These are phyloP conservation scores for Colletotrichum australisinense DNA, from an alignment of 2,329 filamentous ascomycete genomes.

Conservation along the genomic window DNA sequence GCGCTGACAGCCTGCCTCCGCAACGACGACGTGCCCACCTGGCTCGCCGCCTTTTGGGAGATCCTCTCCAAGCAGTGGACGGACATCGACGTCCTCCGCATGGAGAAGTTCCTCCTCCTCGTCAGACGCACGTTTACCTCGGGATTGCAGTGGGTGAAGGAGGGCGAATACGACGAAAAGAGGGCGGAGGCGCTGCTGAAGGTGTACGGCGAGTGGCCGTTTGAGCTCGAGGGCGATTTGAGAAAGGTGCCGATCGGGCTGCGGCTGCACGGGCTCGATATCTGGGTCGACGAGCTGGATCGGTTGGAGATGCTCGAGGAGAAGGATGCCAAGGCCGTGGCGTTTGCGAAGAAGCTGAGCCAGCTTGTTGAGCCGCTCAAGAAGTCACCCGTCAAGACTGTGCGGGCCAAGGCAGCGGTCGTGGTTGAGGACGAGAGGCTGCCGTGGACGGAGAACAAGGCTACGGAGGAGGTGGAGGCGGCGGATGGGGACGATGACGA, in stretches of 20 bases:
- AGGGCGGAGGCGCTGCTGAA: slow-evolving; percentile 46
- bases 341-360: slow-evolving; percentile 65
- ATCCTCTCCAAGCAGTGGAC: slow-evolving; percentile 78
- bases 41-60: slow-evolving; percentile 56
- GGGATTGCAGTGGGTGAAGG: slow-evolving; percentile 66
- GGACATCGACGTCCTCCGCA: slow-evolving; percentile 77
- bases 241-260: slow-evolving; percentile 82
- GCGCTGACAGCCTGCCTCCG: slow-evolving; percentile 57
- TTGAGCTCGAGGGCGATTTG: slow-evolving; percentile 52
- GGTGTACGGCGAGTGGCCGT: slow-evolving; percentile 53
- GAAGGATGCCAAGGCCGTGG: slow-evolving; percentile 49
- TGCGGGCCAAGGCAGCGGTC: slow-evolving; percentile 77
- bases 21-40: slow-evolving; percentile 36
- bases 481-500: slow-evolving; percentile 49
- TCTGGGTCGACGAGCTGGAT: slow-evolving; percentile 92
- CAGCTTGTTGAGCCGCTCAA: slow-evolving; percentile 67
- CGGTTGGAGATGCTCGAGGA: slow-evolving; percentile 67
- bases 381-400: slow-evolving; percentile 74
- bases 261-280: slow-evolving; percentile 86
- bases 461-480: slow-evolving; percentile 44
- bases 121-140: slow-evolving; percentile 82
- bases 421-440: slow-evolving; percentile 80
- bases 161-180: slow-evolving; percentile 43
- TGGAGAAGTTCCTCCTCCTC: slow-evolving; percentile 94
- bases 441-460: slow-evolving; percentile 65